A percentile compares a stretch with the other conserved stretches of the same genome.
These are phyloP conservation scores for Beauveria sp. DNA, from an alignment of 2,329 filamentous ascomycete species.

Conservation along the genomic window DNA sequence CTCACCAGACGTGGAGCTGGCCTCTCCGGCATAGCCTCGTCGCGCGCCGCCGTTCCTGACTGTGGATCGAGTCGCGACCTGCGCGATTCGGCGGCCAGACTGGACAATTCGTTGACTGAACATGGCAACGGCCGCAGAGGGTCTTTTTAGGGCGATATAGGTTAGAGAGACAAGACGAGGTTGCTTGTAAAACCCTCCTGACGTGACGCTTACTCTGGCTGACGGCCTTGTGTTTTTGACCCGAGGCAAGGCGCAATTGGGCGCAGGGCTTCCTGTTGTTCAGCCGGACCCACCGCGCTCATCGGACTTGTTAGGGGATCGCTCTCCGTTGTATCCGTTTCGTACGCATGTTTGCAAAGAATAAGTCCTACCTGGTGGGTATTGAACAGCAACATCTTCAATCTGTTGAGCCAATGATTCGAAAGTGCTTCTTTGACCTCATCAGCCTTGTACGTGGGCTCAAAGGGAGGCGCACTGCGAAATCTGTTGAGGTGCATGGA, in stretches of 20 bases:
- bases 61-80: conserved; percentile 14
- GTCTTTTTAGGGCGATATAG: background rate
- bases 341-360: background rate
- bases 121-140: conserved; percentile 8
- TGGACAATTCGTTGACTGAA: conserved; percentile 20
- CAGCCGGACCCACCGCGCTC: background rate
- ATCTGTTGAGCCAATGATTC: background rate
- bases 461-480: background rate
- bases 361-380: background rate
- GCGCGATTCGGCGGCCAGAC: conserved; percentile 19
- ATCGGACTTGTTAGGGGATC: background rate
- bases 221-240: background rate
- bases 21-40: conserved; percentile 19
- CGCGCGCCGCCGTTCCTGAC: conserved; percentile 12
- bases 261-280: background rate
- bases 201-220: background rate
- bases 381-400: background rate
- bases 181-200: background rate
- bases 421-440: background rate
- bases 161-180: background rate
- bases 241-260: conserved; percentile 2
- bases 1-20: conserved; percentile 19
- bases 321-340: background rate
- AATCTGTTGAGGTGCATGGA: background rate
- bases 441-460: background rate